These are phyloP conservation scores for Chlamydomonas sp. DNA, from an alignment of 139 green algal species.

Conservation along the genomic window DNA sequence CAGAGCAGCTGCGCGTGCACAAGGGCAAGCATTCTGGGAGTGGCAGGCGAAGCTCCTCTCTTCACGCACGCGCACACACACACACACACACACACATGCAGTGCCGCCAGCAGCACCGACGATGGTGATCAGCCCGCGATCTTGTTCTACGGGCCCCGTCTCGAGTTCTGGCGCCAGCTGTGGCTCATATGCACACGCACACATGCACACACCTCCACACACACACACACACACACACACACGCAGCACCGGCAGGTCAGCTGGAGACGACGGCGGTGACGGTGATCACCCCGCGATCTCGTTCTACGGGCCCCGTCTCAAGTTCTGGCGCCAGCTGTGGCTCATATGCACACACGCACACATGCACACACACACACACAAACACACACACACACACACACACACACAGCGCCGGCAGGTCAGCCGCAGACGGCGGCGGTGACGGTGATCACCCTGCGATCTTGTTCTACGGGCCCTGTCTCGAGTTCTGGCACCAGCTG, in stretches of 20 bases:
- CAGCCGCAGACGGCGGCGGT: not conserved
- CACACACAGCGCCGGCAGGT: not conserved
- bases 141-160: not conserved
- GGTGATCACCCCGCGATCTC: too few relatives aligned
- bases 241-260: too few relatives aligned
- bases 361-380: conserved; percentile 1
- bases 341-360: conserved; percentile 5
- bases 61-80: too few relatives aligned
- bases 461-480: not conserved
- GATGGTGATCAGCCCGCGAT: too few relatives aligned
- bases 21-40: not conserved
- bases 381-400: conserved; percentile 3
- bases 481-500: not conserved
- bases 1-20: not conserved
- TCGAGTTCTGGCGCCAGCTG: not conserved
- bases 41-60: too few relatives aligned
- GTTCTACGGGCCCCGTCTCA: too few relatives aligned
- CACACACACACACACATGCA: too few relatives aligned
- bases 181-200: not conserved
- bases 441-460: too few relatives aligned
- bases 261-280: too few relatives aligned
- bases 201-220: conserved; percentile 11
- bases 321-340: too few relatives aligned
- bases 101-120: too few relatives aligned
- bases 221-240: conserved; percentile 17